These are phyloP conservation scores for Populus hybrid DNA, from an alignment of 441 rosid species.

Conservation along the genomic window DNA sequence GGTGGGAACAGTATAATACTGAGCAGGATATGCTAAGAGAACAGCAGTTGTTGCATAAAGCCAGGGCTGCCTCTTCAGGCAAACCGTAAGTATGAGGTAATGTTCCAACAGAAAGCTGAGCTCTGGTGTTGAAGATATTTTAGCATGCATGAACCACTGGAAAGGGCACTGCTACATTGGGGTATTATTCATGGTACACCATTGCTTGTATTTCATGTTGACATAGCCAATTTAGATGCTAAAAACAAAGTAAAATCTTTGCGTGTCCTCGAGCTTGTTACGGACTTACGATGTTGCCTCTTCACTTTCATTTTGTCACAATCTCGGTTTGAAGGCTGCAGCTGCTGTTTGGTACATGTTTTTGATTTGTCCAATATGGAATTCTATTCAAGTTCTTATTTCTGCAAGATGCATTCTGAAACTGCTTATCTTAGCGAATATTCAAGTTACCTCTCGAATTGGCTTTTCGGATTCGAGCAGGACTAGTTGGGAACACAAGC, in stretches of 20 bases:
- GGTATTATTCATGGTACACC: not conserved
- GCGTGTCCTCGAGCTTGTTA: not conserved
- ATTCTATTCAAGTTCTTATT: not conserved
- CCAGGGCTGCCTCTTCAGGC: not conserved
- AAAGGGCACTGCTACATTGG: not conserved
- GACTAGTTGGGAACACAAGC: not conserved
- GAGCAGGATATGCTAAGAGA: conserved; percentile 23
- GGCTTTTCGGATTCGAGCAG: not conserved
- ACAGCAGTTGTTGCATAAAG: conserved; percentile 2
- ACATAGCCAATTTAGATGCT: not conserved
- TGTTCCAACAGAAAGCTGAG: not conserved
- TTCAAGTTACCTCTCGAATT: not conserved
- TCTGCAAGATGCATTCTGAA: not conserved
- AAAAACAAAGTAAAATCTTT: not conserved
- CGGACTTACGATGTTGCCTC: not conserved
- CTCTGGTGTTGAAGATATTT: not conserved
- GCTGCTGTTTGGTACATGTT: not conserved
- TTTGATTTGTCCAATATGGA: not conserved
- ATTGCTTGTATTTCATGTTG: not conserved
- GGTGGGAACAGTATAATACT: conserved; percentile 19
- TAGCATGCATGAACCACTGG: not conserved
- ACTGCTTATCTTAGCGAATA: not conserved
- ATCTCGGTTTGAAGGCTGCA: not conserved
- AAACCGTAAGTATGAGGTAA: not conserved
- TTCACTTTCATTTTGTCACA: not conserved